Percentiles rank a stretch among this genome's conserved stretches.
phyloP scores from a whole-genome alignment of 140 eudicot species.

The Flaveria floridana region DNA sequence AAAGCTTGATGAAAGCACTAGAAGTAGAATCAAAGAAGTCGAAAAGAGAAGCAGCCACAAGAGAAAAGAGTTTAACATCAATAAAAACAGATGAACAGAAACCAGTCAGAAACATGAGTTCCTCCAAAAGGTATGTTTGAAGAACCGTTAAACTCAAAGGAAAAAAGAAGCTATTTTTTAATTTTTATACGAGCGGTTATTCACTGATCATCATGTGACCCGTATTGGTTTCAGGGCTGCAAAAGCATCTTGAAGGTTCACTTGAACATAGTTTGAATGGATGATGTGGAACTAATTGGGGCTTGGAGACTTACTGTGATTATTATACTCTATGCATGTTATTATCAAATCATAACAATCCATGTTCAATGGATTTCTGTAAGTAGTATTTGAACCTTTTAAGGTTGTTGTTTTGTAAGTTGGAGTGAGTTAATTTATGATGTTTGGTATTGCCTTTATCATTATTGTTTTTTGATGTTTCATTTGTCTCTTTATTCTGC shows the following conservation, averaged over 20 bases:
- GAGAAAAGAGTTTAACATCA: conserved; percentile 48
- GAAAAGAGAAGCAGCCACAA: conserved; percentile 62
- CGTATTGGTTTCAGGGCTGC: conserved; percentile 33
- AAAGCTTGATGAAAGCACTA: conserved; percentile 62
- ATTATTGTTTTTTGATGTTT: neutral
- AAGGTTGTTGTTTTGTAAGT: conserved; percentile 25
- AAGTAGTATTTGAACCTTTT: conserved; percentile 9
- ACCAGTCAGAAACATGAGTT: conserved; percentile 40
- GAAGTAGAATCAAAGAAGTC: conserved; percentile 72
- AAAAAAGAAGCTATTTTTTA: neutral
- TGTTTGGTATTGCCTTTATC: neutral
- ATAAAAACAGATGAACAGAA: conserved; percentile 48
- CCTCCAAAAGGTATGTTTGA: conserved; percentile 49
- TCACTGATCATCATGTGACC: conserved; percentile 4
- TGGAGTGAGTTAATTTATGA: conserved; percentile 21
- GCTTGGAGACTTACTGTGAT: conserved; percentile 29
- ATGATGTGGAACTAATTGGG: conserved; percentile 20
- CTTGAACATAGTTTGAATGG: conserved; percentile 3
- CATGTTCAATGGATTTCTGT: conserved; percentile 16
- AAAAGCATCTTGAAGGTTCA: conserved; percentile 38
- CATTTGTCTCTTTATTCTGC: neutral
- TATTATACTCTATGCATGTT: conserved; percentile 14
- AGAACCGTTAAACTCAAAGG: neutral
- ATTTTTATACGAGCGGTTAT: neutral
- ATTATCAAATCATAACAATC: neutral